These are phyloP conservation scores for Xylaria digitata DNA, from an alignment of 2,329 filamentous ascomycete species.

Conservation along the genomic window DNA sequence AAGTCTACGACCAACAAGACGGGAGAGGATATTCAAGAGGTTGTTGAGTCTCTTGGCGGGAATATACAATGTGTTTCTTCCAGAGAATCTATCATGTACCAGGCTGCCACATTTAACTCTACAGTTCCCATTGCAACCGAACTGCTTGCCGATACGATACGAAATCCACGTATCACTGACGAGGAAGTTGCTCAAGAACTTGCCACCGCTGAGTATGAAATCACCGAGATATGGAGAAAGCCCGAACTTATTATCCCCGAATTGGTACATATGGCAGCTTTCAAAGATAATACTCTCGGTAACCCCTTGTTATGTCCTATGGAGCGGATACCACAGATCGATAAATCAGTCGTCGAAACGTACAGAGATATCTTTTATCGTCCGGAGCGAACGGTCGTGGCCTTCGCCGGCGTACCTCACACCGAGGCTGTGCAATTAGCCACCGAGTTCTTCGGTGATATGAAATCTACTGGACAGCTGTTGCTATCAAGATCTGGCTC, in stretches of 20 bases:
- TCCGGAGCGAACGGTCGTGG: slow-evolving; percentile 91
- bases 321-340: slow-evolving; percentile 81
- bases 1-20: slow-evolving; percentile 81
- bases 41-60: slow-evolving; percentile 87
- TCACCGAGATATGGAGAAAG: slow-evolving; percentile 97
- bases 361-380: slow-evolving; percentile 88
- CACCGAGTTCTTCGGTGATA: slow-evolving; percentile 90
- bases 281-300: slow-evolving; percentile 94
- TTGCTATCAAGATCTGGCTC: slow-evolving; percentile 66
- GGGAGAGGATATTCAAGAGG: slow-evolving; percentile 87
- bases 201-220: slow-evolving; percentile 92
- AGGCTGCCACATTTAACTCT: slow-evolving; percentile 96
- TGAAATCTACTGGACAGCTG: slow-evolving; percentile 69
- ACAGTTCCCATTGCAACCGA: slow-evolving; percentile 85
- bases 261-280: slow-evolving; percentile 93
- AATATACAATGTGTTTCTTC: slow-evolving; percentile 98
- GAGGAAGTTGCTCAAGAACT: slow-evolving; percentile 89
- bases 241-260: slow-evolving; percentile 96
- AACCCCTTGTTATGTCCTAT: slow-evolving; percentile 92
- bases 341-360: slow-evolving; percentile 76
- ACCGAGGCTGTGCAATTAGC: slow-evolving; percentile 80
- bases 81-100: slow-evolving; percentile 97
- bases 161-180: slow-evolving; percentile 84
- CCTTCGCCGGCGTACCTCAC: slow-evolving; percentile 92
- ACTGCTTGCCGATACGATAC: slow-evolving; percentile 92